These are phyloP conservation scores for Ustilago trichophora DNA, from an alignment of 1,284 basidiomycete genomes.

Conservation along the genomic window DNA sequence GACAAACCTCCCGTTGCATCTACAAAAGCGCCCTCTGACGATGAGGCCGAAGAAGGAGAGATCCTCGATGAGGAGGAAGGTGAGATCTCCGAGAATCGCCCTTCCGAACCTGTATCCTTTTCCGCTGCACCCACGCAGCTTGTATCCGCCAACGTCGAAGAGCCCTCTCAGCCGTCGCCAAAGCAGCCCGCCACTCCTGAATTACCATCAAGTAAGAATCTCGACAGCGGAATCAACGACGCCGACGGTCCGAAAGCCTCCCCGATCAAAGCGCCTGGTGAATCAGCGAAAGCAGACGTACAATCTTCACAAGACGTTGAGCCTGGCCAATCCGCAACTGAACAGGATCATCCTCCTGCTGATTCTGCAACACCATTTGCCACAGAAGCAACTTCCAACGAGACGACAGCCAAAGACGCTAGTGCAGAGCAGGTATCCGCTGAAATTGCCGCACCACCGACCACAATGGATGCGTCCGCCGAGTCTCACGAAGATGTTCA, in stretches of 20 bases:
- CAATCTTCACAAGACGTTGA: neutral
- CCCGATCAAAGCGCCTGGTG: neutral
- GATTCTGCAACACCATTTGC: neutral
- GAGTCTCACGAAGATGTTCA: neutral
- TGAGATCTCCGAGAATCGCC: conserved; percentile 26
- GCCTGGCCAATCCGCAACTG: neutral
- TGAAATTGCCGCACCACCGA: neutral
- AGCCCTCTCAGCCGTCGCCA: conserved; percentile 7
- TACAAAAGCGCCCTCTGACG: conserved; percentile 13
- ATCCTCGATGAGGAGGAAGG: conserved; percentile 47
- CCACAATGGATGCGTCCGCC: neutral
- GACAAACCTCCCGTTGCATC: conserved; percentile 4
- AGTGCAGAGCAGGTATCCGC: neutral
- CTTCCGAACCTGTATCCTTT: neutral
- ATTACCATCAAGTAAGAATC: neutral
- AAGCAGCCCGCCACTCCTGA: conserved; percentile 19
- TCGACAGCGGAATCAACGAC: neutral
- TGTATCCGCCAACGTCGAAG: neutral
- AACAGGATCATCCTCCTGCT: neutral
- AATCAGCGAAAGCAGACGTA: neutral
- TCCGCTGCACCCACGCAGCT: conserved; percentile 3
- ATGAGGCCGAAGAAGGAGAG: conserved; percentile 47
- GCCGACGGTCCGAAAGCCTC: neutral
- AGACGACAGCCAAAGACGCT: neutral
- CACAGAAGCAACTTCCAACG: neutral